These are phyloP conservation scores for Corylus heterophylla DNA, from an alignment of 306 rosid genomes.

Conservation along the genomic window DNA sequence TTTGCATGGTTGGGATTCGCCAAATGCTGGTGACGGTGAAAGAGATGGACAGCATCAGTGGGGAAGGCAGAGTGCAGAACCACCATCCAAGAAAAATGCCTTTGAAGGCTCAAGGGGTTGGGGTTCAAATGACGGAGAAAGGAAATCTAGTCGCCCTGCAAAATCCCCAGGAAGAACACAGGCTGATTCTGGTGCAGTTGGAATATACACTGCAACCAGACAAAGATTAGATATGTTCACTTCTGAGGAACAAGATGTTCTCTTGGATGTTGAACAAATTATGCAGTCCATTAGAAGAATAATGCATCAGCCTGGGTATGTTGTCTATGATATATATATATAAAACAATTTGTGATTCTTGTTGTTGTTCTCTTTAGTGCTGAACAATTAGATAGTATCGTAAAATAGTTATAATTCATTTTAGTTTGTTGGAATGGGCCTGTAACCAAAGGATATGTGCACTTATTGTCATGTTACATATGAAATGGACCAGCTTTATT, in stretches of 20 bases:
- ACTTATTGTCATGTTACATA: not conserved
- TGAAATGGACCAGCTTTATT: not conserved
- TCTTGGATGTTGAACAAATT: conserved; percentile 56
- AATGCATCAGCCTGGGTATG: conserved; percentile 87
- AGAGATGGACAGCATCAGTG: conserved; percentile 44
- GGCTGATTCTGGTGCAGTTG: conserved; percentile 27
- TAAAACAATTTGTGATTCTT: not conserved
- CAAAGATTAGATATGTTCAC: conserved; percentile 69
- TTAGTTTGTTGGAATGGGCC: not conserved
- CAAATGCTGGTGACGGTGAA: conserved; percentile 42
- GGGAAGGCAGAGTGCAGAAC: conserved; percentile 53
- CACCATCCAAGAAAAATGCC: conserved; percentile 50
- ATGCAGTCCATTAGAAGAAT: conserved; percentile 69
- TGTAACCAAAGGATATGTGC: not conserved
- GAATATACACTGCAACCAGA: conserved; percentile 44
- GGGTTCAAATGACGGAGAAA: conserved; percentile 65
- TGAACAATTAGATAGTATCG: not conserved
- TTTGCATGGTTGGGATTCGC: conserved; percentile 61
- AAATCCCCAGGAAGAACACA: conserved; percentile 54
- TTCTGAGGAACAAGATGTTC: conserved; percentile 72
- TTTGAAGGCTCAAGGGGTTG: conserved; percentile 67
- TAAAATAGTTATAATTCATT: not conserved
- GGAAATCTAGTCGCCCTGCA: conserved; percentile 59
- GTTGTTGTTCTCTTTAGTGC: not conserved
- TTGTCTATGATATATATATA: conserved; percentile 1